Base-by-base conservation (phyloP, 768 basidiomycete species). In the Serendipita sp. region DNA sequence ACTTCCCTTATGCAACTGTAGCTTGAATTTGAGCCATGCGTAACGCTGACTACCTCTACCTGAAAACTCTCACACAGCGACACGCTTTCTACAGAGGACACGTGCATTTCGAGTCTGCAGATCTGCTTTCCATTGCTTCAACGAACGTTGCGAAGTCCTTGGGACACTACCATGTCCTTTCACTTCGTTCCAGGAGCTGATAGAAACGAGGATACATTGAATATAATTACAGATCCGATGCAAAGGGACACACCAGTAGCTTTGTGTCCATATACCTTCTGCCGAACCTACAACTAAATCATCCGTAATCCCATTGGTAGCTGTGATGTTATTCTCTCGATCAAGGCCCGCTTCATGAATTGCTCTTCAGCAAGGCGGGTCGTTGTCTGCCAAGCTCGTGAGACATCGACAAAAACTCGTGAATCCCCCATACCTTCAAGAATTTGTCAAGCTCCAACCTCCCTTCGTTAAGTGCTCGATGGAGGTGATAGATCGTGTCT, bases 401-500 rank as follows among this genome's bases (percentile, higher is more conserved):
- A 5, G 48, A 24, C 63, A 70, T 66, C 45, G 51, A 64, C 68
- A 68, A 54, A 28, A 66, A 66, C 45, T 68, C 65, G 58, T 68
- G 68, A 54, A 45, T 66, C 44, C 32, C 60, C 79, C 85, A 72
- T 71, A 90, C 93, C 77, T 92, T 86, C 65, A 97, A 77, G 78
- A 97, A 98, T 46, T 89, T 82, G 72, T 99, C 95, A 65, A 98
- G 81, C 77, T 98, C 95, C 67, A 97, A 86, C 66, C 92, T 83
- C 0, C 90, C 90, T 63, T 86, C 78, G 72, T 96, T 96, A 68
- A 99, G 78, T 0, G 93, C 95, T 67, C 93, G 82, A 68, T 94
- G 92, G 54, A 99, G 81, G 73, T 98, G 93, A 76, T 97, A 99
- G 66, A 96, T 88, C 53, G 95, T 95, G 73, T 98, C 96, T 75